Percentiles rank a stretch among this genome's conserved stretches.
phyloP scores from a whole-genome alignment of 129 eudicot genomes.

The Erigeron canadensis region DNA sequence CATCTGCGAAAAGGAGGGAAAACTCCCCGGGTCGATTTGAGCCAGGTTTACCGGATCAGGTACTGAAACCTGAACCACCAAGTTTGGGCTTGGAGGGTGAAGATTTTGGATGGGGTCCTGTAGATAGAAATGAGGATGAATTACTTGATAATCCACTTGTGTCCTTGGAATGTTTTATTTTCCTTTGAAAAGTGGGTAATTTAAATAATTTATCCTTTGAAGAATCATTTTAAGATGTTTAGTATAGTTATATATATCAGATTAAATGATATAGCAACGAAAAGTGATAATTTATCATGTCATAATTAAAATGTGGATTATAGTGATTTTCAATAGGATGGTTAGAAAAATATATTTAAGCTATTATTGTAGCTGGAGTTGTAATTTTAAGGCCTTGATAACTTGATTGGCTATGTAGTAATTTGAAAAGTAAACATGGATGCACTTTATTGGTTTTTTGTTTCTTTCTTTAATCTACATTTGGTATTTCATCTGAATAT shows the following conservation, averaged over 20 bases:
- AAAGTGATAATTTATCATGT: not conserved
- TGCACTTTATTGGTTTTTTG: no score
- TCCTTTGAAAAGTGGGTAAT: conserved; percentile 42
- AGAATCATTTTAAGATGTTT: not conserved
- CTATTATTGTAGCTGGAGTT: not conserved
- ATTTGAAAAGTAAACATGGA: not conserved
- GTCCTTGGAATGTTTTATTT: conserved; percentile 90
- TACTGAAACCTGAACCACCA: conserved; percentile 1
- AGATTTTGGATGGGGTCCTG: conserved; percentile 40
- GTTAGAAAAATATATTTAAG: not conserved
- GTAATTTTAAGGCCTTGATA: not conserved
- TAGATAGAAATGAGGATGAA: conserved; percentile 47
- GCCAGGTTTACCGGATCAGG: conserved; percentile 21
- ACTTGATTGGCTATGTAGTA: not conserved
- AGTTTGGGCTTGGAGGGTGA: conserved; percentile 27
- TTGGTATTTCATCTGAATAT: no score
- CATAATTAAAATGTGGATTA: not conserved
- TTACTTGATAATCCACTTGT: conserved; percentile 90
- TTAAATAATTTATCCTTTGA: not conserved
- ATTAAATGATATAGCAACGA: not conserved
- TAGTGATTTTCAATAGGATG: not conserved
- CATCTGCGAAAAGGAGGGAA: conserved; percentile 53
- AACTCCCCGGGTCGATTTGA: conserved; percentile 58
- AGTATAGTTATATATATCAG: not conserved
- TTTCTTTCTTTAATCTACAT: no score